Percentiles rank a stretch among this genome's conserved stretches.
phyloP scores from a whole-genome alignment of 164 flowering plant genomes.

The Macadamia tetraphylla region DNA sequence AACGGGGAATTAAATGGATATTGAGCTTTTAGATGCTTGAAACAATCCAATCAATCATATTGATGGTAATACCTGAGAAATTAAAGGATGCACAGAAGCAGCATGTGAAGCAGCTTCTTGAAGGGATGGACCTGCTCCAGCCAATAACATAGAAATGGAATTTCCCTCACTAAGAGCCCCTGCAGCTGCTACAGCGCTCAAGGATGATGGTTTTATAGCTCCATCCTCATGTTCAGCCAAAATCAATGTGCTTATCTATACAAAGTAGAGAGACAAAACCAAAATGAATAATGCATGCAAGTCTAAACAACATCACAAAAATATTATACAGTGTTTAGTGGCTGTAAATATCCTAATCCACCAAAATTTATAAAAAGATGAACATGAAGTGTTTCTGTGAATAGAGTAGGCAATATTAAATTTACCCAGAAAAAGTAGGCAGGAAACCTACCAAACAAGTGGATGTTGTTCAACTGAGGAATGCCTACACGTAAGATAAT shows the following conservation, averaged over 20 bases:
- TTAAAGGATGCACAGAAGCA: conserved; percentile 60
- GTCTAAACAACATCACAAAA: too few relatives aligned
- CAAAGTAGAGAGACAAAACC: background rate
- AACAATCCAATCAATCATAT: background rate
- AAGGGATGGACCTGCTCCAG: conserved; percentile 80
- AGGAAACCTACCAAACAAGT: too few relatives aligned
- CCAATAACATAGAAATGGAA: conserved; percentile 63
- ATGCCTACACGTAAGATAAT: too few relatives aligned
- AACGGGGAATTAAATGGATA: too few relatives aligned
- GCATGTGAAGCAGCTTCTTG: conserved; percentile 77
- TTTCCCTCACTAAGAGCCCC: conserved; percentile 41
- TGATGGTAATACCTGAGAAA: conserved; percentile 56
- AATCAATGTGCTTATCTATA: conserved; percentile 67
- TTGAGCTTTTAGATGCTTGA: background rate
- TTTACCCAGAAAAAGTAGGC: too few relatives aligned
- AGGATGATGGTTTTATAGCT: conserved; percentile 40
- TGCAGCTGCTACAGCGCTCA: conserved; percentile 85
- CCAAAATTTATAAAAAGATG: too few relatives aligned
- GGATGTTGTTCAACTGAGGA: too few relatives aligned
- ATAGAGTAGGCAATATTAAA: too few relatives aligned
- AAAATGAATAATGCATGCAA: background rate
- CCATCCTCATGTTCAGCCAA: conserved; percentile 83
- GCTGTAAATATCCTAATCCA: too few relatives aligned
- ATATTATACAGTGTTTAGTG: too few relatives aligned
- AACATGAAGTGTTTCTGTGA: too few relatives aligned